Percentiles rank a stretch among this genome's conserved stretches.
Conservation (phyloP, 441 rosid genomes). For the Brassica hybrid region DNA sequence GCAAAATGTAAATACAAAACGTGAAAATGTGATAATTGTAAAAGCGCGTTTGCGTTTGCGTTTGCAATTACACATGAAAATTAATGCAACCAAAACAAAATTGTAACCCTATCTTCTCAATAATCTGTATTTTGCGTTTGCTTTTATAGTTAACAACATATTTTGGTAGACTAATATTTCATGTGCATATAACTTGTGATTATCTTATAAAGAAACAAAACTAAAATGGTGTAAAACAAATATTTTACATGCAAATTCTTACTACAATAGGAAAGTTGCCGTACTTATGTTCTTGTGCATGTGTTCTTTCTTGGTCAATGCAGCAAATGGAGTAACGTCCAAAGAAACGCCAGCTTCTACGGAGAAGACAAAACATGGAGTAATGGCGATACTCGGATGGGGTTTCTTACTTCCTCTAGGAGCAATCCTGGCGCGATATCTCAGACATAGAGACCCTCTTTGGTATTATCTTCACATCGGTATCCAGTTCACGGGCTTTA, state of each 20-base stretch:
- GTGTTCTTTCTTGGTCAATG: constrained; percentile 23
- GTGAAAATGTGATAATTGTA: not conserved
- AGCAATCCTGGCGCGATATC: constrained; percentile 78
- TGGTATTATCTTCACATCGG: constrained; percentile 85
- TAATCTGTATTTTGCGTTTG: no score
- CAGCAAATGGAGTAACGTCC: constrained; percentile 46
- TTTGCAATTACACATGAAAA: no score
- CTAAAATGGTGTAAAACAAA: not conserved
- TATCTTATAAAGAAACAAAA: not conserved
- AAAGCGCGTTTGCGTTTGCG: no score
- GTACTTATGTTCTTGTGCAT: not conserved
- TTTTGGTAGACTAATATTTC: no score
- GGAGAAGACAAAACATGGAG: constrained; percentile 76
- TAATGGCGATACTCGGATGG: constrained; percentile 77
- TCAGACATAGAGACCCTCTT: constrained; percentile 81
- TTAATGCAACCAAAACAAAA: no score
- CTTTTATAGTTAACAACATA: no score
- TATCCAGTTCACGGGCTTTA: constrained; percentile 74
- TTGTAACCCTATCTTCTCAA: no score
- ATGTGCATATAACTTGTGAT: no score
- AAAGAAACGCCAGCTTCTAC: constrained; percentile 38
- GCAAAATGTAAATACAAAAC: not conserved
- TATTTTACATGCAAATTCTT: not conserved
- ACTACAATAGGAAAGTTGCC: not conserved
- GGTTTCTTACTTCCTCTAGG: constrained; percentile 80